Conservation (phyloP, 306 rosid species). For the Myrica gale region DNA sequence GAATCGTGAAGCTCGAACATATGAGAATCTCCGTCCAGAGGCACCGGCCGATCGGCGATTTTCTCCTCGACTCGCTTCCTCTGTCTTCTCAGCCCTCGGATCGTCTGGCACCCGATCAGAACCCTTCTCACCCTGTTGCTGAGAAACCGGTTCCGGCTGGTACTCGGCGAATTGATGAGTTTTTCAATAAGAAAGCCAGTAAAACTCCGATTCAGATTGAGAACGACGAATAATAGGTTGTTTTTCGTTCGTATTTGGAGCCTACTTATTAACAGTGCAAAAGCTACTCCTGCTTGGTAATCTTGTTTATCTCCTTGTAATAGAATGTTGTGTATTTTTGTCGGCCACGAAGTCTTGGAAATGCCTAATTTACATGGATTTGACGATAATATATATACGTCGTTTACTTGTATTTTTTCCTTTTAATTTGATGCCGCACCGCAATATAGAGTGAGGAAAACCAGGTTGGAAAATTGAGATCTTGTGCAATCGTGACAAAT, state of each 20-base stretch:
- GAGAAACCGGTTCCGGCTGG: slow-evolving; percentile 37
- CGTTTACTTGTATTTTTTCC: too few relatives aligned
- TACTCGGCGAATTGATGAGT: slow-evolving; percentile 71
- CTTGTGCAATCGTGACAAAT: background rate
- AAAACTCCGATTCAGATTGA: slow-evolving; percentile 30
- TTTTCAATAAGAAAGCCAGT: slow-evolving; percentile 45
- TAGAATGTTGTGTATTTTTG: background rate
- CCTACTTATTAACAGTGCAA: background rate
- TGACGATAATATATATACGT: too few relatives aligned
- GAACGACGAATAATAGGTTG: background rate
- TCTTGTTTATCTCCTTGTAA: background rate
- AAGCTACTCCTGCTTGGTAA: background rate
- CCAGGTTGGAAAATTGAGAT: background rate
- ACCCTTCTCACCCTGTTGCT: slow-evolving; percentile 27
- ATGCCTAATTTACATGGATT: background rate
- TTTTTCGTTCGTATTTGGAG: background rate
- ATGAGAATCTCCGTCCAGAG: slow-evolving; percentile 61
- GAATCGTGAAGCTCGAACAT: slow-evolving; percentile 75
- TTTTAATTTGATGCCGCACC: too few relatives aligned
- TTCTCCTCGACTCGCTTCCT: slow-evolving; percentile 80
- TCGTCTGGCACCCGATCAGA: slow-evolving; percentile 31
- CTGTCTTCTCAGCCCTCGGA: slow-evolving; percentile 39
- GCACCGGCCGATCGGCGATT: slow-evolving; percentile 69
- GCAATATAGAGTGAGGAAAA: too few relatives aligned
- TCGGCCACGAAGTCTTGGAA: background rate